phyloP scores from a whole-genome alignment of 2,329 filamentous ascomycete species.

The Arthroderma uncinatum region DNA sequence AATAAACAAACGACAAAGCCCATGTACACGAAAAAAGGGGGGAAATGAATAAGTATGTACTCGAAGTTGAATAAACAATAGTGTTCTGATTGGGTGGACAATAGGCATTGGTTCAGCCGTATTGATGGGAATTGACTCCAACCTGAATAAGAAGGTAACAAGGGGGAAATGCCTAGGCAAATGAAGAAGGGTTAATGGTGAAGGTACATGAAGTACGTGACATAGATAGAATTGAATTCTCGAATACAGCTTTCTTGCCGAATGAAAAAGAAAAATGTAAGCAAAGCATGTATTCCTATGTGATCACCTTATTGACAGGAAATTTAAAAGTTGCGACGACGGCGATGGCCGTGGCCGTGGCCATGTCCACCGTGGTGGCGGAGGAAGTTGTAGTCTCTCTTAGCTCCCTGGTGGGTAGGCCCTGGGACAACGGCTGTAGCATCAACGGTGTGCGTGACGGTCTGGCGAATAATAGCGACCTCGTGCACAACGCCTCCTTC shows the following conservation, averaged over 20 bases:
- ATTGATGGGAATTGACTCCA: neutral
- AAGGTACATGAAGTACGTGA: neutral
- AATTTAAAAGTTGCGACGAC: neutral
- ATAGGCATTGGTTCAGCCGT: neutral
- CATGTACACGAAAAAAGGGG: neutral
- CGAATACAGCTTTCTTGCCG: neutral
- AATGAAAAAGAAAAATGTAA: neutral
- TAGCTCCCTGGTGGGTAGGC: neutral
- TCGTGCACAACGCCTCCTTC: constrained; percentile 12
- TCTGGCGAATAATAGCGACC: constrained; percentile 10
- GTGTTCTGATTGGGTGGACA: neutral
- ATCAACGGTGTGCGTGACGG: constrained; percentile 10
- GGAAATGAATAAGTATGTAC: neutral
- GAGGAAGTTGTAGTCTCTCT: neutral
- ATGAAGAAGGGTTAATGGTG: neutral
- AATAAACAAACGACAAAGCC: neutral
- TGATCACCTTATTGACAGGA: neutral
- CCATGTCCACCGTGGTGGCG: constrained; percentile 8
- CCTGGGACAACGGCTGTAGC: neutral
- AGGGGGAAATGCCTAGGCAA: neutral
- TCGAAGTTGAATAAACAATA: neutral
- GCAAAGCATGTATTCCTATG: neutral
- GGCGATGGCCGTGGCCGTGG: constrained; percentile 11
- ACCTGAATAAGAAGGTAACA: neutral
- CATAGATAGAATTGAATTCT: neutral